Evolutionary conservation across 306 rosid genomes (phyloP).

Genomic region (Mimosa pudica): DNA sequence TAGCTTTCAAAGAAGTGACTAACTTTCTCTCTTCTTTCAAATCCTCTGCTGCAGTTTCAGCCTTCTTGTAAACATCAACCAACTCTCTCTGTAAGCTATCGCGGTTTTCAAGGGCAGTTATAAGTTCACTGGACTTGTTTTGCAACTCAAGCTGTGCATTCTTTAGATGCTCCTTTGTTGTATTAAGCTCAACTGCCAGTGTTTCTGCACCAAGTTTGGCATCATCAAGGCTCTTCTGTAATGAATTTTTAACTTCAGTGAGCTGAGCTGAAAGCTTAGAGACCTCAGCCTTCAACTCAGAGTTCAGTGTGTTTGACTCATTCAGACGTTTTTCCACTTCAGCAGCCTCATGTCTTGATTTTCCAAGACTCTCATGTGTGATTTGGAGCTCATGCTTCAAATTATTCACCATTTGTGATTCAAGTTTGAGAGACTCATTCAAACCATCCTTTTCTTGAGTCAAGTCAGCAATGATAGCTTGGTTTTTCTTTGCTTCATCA

Average conservation of each 20-base stretch:
- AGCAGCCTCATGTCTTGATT: conserved; percentile 62
- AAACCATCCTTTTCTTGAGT: conserved; percentile 57
- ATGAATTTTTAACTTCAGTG: conserved; percentile 54
- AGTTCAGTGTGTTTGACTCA: conserved; percentile 43
- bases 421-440: conserved; percentile 50
- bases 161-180: conserved; percentile 53
- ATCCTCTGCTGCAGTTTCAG: conserved; percentile 56
- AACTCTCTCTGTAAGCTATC: conserved; percentile 68
- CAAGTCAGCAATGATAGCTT: conserved; percentile 52
- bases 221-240: conserved; percentile 61
- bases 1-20: conserved; percentile 59
- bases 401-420: conserved; percentile 45
- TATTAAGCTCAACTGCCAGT: conserved; percentile 55
- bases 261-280: conserved; percentile 63
- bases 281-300: conserved; percentile 57
- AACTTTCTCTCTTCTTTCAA: conserved; percentile 62
- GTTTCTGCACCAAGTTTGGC: conserved; percentile 50
- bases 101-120: conserved; percentile 46
- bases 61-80: conserved; percentile 59
- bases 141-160: conserved; percentile 58
- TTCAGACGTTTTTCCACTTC: conserved; percentile 52
- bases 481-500: conserved; percentile 45
- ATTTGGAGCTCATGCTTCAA: conserved; percentile 60
- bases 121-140: conserved; percentile 48
- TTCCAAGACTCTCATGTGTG: conserved; percentile 55